These are phyloP conservation scores for Sarocladium kiliense DNA, from an alignment of 2,329 filamentous ascomycete genomes.

Conservation along the genomic window DNA sequence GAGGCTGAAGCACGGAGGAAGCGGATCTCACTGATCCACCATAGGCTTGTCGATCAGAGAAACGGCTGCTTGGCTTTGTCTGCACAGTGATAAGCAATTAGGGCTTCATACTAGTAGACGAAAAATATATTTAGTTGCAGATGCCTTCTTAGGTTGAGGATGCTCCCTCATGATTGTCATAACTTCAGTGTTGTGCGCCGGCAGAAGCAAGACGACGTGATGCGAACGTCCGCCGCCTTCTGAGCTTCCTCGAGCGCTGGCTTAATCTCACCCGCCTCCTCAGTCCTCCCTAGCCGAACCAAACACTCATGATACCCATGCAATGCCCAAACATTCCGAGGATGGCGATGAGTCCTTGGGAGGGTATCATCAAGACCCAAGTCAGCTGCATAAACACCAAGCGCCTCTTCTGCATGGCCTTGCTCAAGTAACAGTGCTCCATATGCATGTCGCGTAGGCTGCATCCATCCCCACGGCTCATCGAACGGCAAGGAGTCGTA, in stretches of 20 bases:
- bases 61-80: too few relatives aligned
- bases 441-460: slow-evolving; percentile 65
- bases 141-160: too few relatives aligned
- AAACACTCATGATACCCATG: slow-evolving; percentile 71
- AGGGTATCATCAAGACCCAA: slow-evolving; percentile 55
- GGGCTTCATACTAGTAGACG: too few relatives aligned
- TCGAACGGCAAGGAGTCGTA: slow-evolving; percentile 64
- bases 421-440: slow-evolving; percentile 66
- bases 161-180: neutral
- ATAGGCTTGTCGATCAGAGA: too few relatives aligned
- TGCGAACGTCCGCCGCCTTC: slow-evolving; percentile 55
- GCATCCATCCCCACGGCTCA: slow-evolving; percentile 79
- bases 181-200: slow-evolving; percentile 10
- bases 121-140: too few relatives aligned
- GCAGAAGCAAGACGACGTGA: slow-evolving; percentile 31
- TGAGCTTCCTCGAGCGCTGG: slow-evolving; percentile 45
- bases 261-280: slow-evolving; percentile 29
- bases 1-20: too few relatives aligned
- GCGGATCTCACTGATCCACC: too few relatives aligned
- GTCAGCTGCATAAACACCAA: slow-evolving; percentile 54
- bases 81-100: too few relatives aligned
- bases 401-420: slow-evolving; percentile 50
- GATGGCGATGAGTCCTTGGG: slow-evolving; percentile 60
- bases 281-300: slow-evolving; percentile 37
- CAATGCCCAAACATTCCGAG: slow-evolving; percentile 70